These are phyloP conservation scores for Parafenestella ontariensis DNA, from an alignment of 2,329 filamentous ascomycete species.

Conservation along the genomic window DNA sequence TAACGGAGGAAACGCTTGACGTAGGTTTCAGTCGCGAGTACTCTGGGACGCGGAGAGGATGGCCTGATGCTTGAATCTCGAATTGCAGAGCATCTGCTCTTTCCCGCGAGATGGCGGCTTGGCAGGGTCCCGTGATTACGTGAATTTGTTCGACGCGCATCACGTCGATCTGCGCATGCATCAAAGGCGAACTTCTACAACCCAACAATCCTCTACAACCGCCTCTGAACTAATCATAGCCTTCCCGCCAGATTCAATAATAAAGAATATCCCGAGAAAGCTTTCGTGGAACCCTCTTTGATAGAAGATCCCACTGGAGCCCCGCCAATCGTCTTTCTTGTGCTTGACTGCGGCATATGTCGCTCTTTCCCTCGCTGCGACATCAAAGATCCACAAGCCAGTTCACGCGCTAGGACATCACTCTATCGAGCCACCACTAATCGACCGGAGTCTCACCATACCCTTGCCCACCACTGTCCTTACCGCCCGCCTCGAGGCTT, in stretches of 20 bases:
- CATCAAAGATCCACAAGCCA: not conserved
- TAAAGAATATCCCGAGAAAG: not conserved
- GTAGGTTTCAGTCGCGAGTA: not conserved
- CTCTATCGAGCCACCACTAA: not conserved
- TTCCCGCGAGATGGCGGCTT: constrained; percentile 19
- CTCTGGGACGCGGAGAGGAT: not conserved
- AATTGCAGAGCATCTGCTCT: constrained; percentile 14
- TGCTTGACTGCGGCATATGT: not conserved
- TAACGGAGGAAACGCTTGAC: not conserved
- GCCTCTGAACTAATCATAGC: not conserved
- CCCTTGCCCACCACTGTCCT: not conserved
- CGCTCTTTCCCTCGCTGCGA: not conserved
- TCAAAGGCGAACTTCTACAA: not conserved
- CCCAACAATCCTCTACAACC: not conserved
- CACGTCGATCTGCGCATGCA: constrained; percentile 8
- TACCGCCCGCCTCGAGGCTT: not conserved
- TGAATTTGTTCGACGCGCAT: constrained; percentile 23
- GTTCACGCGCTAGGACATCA: not conserved
- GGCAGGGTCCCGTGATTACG: constrained; percentile 33
- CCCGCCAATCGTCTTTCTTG: not conserved
- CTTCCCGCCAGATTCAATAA: not conserved
- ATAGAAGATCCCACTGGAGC: not conserved
- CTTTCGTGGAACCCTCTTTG: not conserved
- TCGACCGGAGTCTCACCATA: not conserved
- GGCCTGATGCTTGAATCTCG: constrained; percentile 10